Evolutionary conservation across 768 basidiomycete genomes (phyloP).

Genomic region (Amanita muscaria): DNA sequence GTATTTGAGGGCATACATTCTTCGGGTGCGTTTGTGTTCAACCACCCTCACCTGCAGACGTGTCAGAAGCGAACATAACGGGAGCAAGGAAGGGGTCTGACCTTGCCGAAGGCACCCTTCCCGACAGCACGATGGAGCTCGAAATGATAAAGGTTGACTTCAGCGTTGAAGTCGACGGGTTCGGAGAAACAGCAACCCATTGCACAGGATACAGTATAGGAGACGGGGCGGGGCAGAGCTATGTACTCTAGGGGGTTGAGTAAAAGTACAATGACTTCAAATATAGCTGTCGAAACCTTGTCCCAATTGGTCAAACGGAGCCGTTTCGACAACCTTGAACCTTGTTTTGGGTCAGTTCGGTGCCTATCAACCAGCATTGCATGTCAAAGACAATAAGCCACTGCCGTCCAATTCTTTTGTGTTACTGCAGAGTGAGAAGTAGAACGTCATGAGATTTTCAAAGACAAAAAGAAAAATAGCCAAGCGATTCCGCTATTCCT

Average conservation of each 20-base stretch:
- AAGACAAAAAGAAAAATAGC: conserved; percentile 13
- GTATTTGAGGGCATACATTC: conserved; percentile 94
- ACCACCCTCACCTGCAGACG: conserved; percentile 80
- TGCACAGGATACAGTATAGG: conserved; percentile 33
- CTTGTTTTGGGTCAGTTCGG: conserved; percentile 14
- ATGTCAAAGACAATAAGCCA: conserved; percentile 12
- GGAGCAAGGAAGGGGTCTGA: conserved; percentile 19
- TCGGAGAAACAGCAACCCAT: conserved; percentile 66
- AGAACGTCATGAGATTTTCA: conserved; percentile 10
- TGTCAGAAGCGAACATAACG: conserved; percentile 2
- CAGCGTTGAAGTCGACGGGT: conserved; percentile 78
- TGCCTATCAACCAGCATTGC: neutral
- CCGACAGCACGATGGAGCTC: conserved; percentile 93
- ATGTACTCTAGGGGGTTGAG: conserved; percentile 8
- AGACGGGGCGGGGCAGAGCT: conserved; percentile 20
- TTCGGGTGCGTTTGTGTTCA: conserved; percentile 89
- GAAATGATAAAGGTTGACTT: conserved; percentile 92
- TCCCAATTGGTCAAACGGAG: conserved; percentile 3
- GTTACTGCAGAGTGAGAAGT: neutral
- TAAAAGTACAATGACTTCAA: conserved; percentile 29
- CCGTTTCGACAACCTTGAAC: conserved; percentile 15
- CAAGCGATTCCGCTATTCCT: conserved; percentile 3
- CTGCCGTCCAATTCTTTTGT: neutral
- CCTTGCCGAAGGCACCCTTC: conserved; percentile 98
- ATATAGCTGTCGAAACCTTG: conserved; percentile 17